phyloP scores from a whole-genome alignment of 164 flowering plant genomes.

The Aristolochia fimbriata region DNA sequence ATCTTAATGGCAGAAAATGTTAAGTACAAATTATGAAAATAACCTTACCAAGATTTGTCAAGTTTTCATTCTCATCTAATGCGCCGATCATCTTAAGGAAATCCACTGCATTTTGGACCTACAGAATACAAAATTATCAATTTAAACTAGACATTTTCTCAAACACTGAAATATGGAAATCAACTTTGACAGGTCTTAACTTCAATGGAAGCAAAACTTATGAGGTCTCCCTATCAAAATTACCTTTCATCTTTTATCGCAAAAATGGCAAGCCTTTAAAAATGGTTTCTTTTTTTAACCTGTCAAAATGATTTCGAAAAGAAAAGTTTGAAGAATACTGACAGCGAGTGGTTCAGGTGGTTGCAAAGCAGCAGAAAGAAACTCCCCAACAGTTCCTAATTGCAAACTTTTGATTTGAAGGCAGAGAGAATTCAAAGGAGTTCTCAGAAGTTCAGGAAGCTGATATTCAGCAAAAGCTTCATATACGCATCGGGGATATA shows the following conservation, averaged over 20 bases:
- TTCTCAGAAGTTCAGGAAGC: constrained; percentile 95
- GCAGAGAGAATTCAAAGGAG: constrained; percentile 98
- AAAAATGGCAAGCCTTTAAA: no score
- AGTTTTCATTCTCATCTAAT: constrained; percentile 78
- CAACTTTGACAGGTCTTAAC: no score
- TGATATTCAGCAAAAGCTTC: constrained; percentile 98
- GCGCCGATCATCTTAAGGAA: constrained; percentile 95
- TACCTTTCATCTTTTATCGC: no score
- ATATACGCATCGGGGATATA: constrained; percentile 89
- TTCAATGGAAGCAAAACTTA: no score
- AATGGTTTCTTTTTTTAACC: no score
- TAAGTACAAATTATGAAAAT: not conserved
- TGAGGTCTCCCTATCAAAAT: no score
- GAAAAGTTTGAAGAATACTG: constrained; percentile 19
- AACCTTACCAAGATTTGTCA: constrained; percentile 82
- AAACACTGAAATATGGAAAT: no score
- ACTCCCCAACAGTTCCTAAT: constrained; percentile 80
- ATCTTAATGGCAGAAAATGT: no score
- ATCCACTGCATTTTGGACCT: constrained; percentile 96
- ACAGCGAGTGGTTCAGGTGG: constrained; percentile 93
- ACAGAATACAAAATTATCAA: constrained; percentile 1
- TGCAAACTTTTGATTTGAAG: constrained; percentile 96
- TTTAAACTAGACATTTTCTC: no score
- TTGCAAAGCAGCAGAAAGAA: constrained; percentile 90
- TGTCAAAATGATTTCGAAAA: no score